phyloP scores from a whole-genome alignment of 768 basidiomycete genomes.

The Lactarius vividus region DNA sequence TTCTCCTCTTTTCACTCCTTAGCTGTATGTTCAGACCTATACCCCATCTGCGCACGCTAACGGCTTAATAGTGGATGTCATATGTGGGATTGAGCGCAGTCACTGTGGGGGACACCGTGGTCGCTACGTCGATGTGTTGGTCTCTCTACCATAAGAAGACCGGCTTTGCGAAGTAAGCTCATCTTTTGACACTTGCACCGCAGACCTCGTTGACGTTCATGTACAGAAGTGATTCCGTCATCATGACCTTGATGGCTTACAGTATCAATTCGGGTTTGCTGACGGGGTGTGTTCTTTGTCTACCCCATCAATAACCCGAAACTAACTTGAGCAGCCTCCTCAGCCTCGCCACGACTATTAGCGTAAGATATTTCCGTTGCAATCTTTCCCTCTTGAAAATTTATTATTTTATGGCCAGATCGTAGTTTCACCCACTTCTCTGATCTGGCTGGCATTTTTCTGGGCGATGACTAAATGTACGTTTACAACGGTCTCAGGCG shows the following conservation, averaged over 20 bases:
- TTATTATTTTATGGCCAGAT: constrained; percentile 18
- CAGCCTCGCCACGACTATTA: constrained; percentile 22
- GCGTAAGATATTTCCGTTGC: constrained; percentile 9
- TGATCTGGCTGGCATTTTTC: constrained; percentile 49
- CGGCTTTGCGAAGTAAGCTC: constrained; percentile 42
- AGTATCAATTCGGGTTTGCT: constrained; percentile 32
- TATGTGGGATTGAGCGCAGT: constrained; percentile 45
- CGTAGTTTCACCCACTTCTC: constrained; percentile 42
- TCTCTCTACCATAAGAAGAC: constrained; percentile 48
- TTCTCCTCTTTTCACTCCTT: constrained; percentile 36
- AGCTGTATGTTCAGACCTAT: constrained; percentile 30
- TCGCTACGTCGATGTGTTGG: constrained; percentile 48
- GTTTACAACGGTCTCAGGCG: constrained; percentile 17
- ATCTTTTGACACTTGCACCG: neutral
- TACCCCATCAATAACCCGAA: neutral
- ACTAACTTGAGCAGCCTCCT: constrained; percentile 24
- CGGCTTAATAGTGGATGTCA: constrained; percentile 44
- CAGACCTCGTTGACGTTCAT: neutral
- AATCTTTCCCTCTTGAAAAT: neutral
- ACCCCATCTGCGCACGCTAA: neutral
- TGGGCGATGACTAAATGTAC: constrained; percentile 52
- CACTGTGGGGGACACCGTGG: constrained; percentile 49
- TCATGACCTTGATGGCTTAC: constrained; percentile 32
- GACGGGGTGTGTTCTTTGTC: constrained; percentile 27
- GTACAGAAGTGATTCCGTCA: constrained; percentile 31